Percentiles rank a stretch among this genome's conserved stretches.
phyloP scores from a whole-genome alignment of 2,329 filamentous ascomycete species.

The Fusarium marasasianum region DNA sequence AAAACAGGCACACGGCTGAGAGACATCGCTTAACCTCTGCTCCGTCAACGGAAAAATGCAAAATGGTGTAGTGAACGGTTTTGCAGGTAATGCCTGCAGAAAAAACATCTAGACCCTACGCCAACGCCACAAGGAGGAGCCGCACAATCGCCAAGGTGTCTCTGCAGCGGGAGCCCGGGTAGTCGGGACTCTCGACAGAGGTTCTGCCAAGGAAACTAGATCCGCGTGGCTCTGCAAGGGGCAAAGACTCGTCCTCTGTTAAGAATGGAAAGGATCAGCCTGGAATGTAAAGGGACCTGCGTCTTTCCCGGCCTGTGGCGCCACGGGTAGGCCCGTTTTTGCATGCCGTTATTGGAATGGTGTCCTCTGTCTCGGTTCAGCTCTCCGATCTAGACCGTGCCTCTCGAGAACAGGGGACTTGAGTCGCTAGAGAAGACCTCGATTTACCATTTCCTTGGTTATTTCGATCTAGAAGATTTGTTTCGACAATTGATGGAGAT shows the following conservation, averaged over 20 bases:
- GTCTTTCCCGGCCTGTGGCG: neutral
- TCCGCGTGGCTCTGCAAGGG: neutral
- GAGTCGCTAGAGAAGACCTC: neutral
- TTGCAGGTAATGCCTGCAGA: neutral
- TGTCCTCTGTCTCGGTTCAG: neutral
- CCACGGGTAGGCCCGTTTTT: constrained; percentile 6
- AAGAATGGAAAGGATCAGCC: constrained; percentile 3
- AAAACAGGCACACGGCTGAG: neutral
- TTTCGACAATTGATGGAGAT: neutral
- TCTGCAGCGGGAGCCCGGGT: neutral
- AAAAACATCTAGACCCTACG: neutral
- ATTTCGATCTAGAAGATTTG: neutral
- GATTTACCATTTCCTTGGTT: neutral
- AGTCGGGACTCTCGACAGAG: neutral
- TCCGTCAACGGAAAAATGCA: no score
- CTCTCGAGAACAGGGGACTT: no score
- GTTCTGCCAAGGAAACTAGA: neutral
- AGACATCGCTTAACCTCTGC: neutral
- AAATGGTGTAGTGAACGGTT: neutral
- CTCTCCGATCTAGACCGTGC: neutral
- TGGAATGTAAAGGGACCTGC: neutral
- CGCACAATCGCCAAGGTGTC: neutral
- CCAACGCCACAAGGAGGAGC: neutral
- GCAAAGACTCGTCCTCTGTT: neutral
- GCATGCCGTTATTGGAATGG: neutral